Base-by-base conservation (phyloP, 345 rosid genomes). In the Rubroshorea leprosula region DNA sequence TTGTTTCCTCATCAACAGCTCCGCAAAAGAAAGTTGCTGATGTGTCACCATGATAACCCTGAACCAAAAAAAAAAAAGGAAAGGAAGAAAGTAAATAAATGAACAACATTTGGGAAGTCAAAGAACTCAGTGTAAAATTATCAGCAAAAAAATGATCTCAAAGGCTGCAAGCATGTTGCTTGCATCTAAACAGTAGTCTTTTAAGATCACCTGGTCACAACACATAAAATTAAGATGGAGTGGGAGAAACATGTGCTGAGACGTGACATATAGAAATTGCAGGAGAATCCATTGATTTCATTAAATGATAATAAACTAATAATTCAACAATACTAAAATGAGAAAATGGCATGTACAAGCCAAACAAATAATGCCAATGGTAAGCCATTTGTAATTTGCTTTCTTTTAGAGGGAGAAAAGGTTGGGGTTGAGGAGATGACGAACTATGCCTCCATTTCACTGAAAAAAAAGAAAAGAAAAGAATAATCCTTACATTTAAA, bases 41-140 rank as follows among this genome's bases (percentile, higher is more conserved):
- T 23, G 96, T 92, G 72, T 92, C 98, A 65, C 98, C 96, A 44
- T 92, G 96, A 74, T 88, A 80, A 54, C 95, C 98, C 96, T 92
- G 74, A 57, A 68, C 26, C n/a, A n/a, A 63, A 49, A 23, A 27
- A 0, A 51, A 44, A 44, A 46, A 55, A 1, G 3, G 13, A 26
- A 43, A 49, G 31, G 22, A 27, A 58, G 15, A 43, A 41, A 21
- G 10, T n/a, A 29, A 21, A 26, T 20, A 48, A 64, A 63, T 35
- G 12, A 16, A 23, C 52, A 26, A 46, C 26, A 25, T 35, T 20
- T n/a, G n/a, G 49, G 46, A 58, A 23, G 51, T 25, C 25, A 46
- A 54, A 58, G 54, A 50, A 49, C 26, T n/a, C 47, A 50, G 46
- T n/a, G n/a, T 57, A 46, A 5, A 62, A 62, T 62, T 19, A 24